These are phyloP conservation scores for Fusarium floridanum DNA, from an alignment of 2,329 filamentous ascomycete species.

Conservation along the genomic window DNA sequence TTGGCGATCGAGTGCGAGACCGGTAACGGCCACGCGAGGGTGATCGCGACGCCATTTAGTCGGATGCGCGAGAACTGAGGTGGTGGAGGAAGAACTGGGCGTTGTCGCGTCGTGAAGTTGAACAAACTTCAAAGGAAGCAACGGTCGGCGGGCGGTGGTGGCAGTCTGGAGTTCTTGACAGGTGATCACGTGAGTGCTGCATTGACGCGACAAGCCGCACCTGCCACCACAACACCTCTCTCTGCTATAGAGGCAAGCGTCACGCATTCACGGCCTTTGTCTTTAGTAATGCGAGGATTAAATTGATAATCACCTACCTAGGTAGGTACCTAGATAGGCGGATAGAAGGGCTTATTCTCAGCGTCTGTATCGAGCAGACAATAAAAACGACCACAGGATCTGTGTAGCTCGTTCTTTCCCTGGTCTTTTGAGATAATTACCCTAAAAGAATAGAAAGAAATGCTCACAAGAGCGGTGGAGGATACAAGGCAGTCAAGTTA, in stretches of 20 bases:
- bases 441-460: neutral
- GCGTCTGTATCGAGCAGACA: no score
- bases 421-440: neutral
- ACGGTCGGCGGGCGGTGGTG: conserved; percentile 5
- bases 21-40: conserved; percentile 50
- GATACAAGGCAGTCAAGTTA: neutral
- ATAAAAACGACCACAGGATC: neutral
- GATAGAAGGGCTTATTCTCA: neutral
- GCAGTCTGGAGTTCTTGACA: conserved; percentile 30
- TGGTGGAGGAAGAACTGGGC: conserved; percentile 1
- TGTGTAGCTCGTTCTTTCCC: neutral
- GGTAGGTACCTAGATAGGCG: no score
- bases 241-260: neutral
- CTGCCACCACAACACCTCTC: neutral
- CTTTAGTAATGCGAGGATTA: neutral
- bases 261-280: neutral
- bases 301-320: neutral
- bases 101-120: conserved; percentile 8
- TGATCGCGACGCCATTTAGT: conserved; percentile 48
- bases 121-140: conserved; percentile 15
- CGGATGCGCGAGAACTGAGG: conserved; percentile 1
- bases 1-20: conserved; percentile 53
- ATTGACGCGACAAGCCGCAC: conserved; percentile 12
- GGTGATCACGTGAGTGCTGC: conserved; percentile 32
- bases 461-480: neutral